Base-by-base conservation (phyloP, 495 filamentous ascomycete genomes). In the Bathelium albidoporum region DNA sequence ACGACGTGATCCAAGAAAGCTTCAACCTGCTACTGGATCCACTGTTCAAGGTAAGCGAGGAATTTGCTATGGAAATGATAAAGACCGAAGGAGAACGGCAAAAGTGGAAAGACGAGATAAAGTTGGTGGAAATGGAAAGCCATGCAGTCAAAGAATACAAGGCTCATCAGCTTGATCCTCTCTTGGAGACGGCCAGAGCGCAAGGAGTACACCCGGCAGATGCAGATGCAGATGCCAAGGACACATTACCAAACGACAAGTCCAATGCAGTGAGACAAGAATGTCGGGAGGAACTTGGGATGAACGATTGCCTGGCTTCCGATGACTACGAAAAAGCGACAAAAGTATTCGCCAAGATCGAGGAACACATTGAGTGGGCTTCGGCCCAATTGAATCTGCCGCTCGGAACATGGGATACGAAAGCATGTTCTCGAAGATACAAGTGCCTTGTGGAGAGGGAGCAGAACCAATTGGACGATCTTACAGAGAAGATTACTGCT, bases 11-110 rank as follows among this genome's bases (percentile, higher is more conserved):
- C 0, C 90, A 96, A 69, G 86, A 95, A 70, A 90, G 88, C 0
- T 87, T 96, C 73, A 96, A 97, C 70, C 91, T 97, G 72, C 77
- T 97, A 2, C 82, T 98, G 4, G 89, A 96, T 71, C 78, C 85
- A 11, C 77, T 98, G 0, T 97, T 97, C 77, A 85, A 86, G 66
- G 78, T 78, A 28, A 87, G 88, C 65, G 94, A 98, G 74, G 86
- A 90, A 63, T 72, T 88, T 9, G 84, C 91, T 10, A 77, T 95
- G 65, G 81, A 87, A 59, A 85, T 82, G 10, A 81, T 83, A 43
- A 78, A 81, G 18, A 90, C 84, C 0, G 85, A 83, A 62, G 73
- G 75, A 24, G 78, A 85, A 61, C 85, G 90, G 41, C 78, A 83
- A 52, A 76, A 74, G 59, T 82, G 82, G 75, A 76, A 83, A 26